These are phyloP conservation scores for Cladosporium velox DNA, from an alignment of 2,329 filamentous ascomycete genomes.

Conservation along the genomic window DNA sequence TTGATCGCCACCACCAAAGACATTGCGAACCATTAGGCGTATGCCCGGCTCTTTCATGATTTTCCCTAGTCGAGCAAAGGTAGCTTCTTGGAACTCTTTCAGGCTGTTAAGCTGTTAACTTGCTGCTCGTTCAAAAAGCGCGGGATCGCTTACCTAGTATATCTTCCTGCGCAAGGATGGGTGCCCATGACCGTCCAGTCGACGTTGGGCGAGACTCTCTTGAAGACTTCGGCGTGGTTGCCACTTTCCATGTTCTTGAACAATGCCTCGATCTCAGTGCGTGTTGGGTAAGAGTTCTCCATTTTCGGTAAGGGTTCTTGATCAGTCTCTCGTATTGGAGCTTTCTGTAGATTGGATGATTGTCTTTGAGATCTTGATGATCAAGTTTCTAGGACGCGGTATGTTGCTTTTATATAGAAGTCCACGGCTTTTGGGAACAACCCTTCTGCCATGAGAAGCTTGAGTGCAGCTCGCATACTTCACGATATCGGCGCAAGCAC, in stretches of 20 bases:
- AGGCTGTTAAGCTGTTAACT: not conserved
- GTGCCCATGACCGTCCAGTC: conserved; percentile 36
- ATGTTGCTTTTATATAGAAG: not conserved
- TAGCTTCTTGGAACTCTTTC: conserved; percentile 21
- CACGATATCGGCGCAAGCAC: not conserved
- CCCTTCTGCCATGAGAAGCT: not conserved
- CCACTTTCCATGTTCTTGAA: conserved; percentile 27
- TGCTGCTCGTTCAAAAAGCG: no score
- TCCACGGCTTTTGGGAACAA: not conserved
- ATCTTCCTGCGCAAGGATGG: conserved; percentile 32
- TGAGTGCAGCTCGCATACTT: not conserved
- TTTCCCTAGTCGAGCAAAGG: conserved; percentile 22
- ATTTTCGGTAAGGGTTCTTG: not conserved
- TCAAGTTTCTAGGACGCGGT: not conserved
- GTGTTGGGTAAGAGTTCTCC: conserved; percentile 25
- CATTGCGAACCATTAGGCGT: conserved; percentile 31
- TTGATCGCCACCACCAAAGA: conserved; percentile 31
- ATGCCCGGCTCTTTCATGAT: conserved; percentile 28
- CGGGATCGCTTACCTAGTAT: conserved; percentile 12
- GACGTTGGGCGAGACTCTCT: conserved; percentile 31
- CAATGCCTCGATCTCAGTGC: conserved; percentile 28
- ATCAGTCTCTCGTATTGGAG: not conserved
- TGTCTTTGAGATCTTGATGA: not conserved
- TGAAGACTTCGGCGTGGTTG: conserved; percentile 32
- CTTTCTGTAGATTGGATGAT: not conserved